Conservation (phyloP, 2,329 filamentous ascomycete species). For the Fusarium sp. region DNA sequence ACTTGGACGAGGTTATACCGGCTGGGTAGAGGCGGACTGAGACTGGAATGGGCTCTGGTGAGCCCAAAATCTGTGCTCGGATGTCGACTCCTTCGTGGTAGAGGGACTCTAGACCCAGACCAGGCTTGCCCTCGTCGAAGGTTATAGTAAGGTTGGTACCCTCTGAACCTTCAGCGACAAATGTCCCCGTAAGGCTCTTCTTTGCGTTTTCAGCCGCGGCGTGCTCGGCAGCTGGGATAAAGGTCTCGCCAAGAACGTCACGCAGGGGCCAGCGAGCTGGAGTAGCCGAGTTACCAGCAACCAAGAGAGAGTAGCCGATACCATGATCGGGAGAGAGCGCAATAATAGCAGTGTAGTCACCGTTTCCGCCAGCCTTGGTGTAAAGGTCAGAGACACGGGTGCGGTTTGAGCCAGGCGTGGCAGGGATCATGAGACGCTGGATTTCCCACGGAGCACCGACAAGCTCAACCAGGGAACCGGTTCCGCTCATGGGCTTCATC, state of each 20-base stretch:
- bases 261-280: slow-evolving; percentile 36
- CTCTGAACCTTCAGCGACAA: slow-evolving; percentile 1
- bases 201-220: slow-evolving; percentile 37
- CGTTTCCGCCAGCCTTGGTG: slow-evolving; percentile 27
- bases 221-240: slow-evolving; percentile 36
- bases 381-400: slow-evolving; percentile 37
- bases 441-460: slow-evolving; percentile 42
- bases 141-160: slow-evolving; percentile 35
- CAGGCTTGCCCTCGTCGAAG: slow-evolving; percentile 28
- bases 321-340: slow-evolving; percentile 35
- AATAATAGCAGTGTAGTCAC: slow-evolving; percentile 19
- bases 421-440: slow-evolving; percentile 25
- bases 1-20: slow-evolving; percentile 22
- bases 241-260: slow-evolving; percentile 25
- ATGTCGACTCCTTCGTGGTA: slow-evolving; percentile 4
- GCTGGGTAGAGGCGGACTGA: slow-evolving; percentile 21
- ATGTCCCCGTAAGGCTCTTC: slow-evolving; percentile 31
- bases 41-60: not conserved
- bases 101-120: slow-evolving; percentile 14
- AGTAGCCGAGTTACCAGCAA: slow-evolving; percentile 36
- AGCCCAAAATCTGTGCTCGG: not conserved
- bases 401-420: slow-evolving; percentile 38
- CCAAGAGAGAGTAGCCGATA: slow-evolving; percentile 43
- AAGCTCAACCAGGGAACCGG: slow-evolving; percentile 28
- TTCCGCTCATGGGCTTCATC: slow-evolving; percentile 40